These are phyloP conservation scores for Aspergillus ochraceoroseus DNA, from an alignment of 2,329 filamentous ascomycete genomes.

Conservation along the genomic window DNA sequence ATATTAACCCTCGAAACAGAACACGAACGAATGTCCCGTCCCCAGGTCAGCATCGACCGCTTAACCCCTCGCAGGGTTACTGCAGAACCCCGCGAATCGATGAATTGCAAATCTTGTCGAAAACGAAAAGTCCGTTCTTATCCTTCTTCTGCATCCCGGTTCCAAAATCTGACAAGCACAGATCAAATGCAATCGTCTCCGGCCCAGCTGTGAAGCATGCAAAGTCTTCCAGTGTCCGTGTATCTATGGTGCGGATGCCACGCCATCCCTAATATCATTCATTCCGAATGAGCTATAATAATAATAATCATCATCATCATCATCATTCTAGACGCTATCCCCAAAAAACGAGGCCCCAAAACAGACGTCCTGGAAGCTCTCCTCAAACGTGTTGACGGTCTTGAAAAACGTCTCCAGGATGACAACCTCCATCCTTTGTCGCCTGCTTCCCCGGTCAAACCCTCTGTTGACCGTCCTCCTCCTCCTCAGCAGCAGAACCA, in stretches of 20 bases:
- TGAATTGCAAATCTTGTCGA: conserved; percentile 93
- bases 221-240: conserved; percentile 84
- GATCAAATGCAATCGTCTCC: conserved; percentile 88
- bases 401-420: conserved; percentile 73
- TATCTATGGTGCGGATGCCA: conserved; percentile 87
- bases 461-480: no score
- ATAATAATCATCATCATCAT: no score
- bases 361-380: conserved; percentile 83
- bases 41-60: conserved; percentile 75
- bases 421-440: conserved; percentile 48
- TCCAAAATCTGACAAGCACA: conserved; percentile 33
- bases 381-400: conserved; percentile 75
- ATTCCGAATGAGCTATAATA: no score
- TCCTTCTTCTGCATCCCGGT: background rate
- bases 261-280: no score
- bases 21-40: conserved; percentile 72
- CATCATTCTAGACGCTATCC: conserved; percentile 70
- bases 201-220: conserved; percentile 81
- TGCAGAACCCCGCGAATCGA: conserved; percentile 77
- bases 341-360: conserved; percentile 85
- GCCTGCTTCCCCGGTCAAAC: conserved; percentile 41
- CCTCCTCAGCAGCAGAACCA: no score
- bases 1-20: no score
- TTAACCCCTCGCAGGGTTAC: conserved; percentile 65
- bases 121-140: conserved; percentile 71